phyloP scores from a whole-genome alignment of 805 yeast species.

The Wickerhamomyces rabaulensis region DNA sequence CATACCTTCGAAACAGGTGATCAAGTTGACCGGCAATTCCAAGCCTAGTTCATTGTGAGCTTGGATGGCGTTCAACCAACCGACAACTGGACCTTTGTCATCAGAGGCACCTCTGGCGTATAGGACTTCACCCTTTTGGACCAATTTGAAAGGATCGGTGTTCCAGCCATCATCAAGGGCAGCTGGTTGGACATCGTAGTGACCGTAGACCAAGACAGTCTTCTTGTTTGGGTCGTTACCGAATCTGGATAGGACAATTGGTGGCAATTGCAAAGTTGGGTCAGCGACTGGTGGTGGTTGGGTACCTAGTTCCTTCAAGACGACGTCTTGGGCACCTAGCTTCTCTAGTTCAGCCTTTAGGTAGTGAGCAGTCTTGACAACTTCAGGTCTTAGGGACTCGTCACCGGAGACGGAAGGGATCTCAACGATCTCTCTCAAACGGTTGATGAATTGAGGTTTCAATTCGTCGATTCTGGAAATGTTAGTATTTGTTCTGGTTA shows the following conservation, averaged over 20 bases:
- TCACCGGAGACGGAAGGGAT: slow-evolving; percentile 95
- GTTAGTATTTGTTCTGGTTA: neutral
- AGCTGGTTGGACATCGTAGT: slow-evolving; percentile 99
- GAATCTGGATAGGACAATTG: slow-evolving; percentile 84
- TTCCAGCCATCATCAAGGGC: slow-evolving; percentile 89
- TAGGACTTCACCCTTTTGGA: slow-evolving; percentile 63
- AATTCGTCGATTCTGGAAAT: slow-evolving; percentile 61
- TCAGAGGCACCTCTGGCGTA: slow-evolving; percentile 95
- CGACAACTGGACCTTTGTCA: slow-evolving; percentile 97
- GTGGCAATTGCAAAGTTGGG: slow-evolving; percentile 73
- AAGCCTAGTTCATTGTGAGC: slow-evolving; percentile 82
- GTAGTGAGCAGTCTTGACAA: slow-evolving; percentile 85
- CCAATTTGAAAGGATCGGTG: slow-evolving; percentile 81
- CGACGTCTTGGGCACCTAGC: slow-evolving; percentile 80
- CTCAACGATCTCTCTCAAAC: slow-evolving; percentile 80
- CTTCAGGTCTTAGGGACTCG: slow-evolving; percentile 81
- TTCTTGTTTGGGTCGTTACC: slow-evolving; percentile 82
- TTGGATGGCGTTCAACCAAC: slow-evolving; percentile 91
- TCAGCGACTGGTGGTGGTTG: slow-evolving; percentile 90
- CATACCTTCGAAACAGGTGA: slow-evolving; percentile 97
- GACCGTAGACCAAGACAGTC: slow-evolving; percentile 90
- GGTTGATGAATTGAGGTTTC: slow-evolving; percentile 65
- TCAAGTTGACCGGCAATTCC: slow-evolving; percentile 89
- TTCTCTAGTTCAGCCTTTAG: slow-evolving; percentile 59
- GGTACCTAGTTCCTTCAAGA: slow-evolving; percentile 74